Evolutionary conservation across 805 yeast genomes (phyloP).

Genomic region (Spathaspora girioi): DNA sequence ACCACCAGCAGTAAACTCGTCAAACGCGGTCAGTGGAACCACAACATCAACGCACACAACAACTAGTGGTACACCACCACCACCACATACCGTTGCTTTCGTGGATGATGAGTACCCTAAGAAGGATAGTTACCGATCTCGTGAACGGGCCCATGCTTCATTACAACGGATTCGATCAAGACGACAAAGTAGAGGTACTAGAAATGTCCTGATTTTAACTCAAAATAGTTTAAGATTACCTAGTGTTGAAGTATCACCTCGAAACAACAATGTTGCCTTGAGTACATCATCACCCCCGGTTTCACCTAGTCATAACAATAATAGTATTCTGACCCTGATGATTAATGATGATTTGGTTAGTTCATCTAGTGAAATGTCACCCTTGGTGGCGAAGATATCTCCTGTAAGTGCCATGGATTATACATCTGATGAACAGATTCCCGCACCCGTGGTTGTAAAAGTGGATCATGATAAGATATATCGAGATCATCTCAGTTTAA

Average conservation of each 20-base stretch:
- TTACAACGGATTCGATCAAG: conserved; percentile 57
- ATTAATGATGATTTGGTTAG: neutral
- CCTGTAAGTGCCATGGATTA: conserved; percentile 1
- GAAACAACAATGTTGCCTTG: conserved; percentile 11
- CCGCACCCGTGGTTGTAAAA: neutral
- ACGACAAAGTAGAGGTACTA: conserved; percentile 45
- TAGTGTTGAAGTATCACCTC: neutral
- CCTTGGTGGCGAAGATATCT: conserved; percentile 5
- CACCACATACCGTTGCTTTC: neutral
- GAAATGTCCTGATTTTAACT: conserved; percentile 22
- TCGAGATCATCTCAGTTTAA: conserved; percentile 44
- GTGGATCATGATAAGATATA: conserved; percentile 9
- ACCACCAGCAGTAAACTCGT: conserved; percentile 10
- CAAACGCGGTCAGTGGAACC: neutral
- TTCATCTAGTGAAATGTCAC: conserved; percentile 4
- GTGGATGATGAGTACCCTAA: neutral
- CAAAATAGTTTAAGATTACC: conserved; percentile 1
- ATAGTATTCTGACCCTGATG: conserved; percentile 8
- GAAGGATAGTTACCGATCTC: conserved; percentile 36
- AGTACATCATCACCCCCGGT: conserved; percentile 11
- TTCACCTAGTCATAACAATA: conserved; percentile 2
- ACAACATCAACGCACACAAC: neutral
- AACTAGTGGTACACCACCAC: neutral
- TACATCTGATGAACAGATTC: neutral
- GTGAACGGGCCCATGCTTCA: conserved; percentile 65